These are phyloP conservation scores for Starmera quercuum DNA, from an alignment of 805 yeast species.

Conservation along the genomic window DNA sequence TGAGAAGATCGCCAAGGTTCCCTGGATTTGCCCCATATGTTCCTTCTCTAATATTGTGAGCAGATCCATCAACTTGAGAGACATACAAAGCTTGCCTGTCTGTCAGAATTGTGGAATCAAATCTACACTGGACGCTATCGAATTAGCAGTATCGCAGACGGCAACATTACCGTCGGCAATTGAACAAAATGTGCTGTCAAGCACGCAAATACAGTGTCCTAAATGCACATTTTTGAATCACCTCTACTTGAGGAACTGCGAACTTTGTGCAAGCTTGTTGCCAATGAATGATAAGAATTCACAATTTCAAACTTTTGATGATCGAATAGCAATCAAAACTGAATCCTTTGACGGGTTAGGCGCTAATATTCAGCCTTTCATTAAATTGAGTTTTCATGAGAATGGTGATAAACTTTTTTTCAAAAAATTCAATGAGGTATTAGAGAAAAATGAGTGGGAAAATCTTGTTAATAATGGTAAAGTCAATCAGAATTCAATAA, in stretches of 20 bases:
- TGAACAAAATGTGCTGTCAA: not conserved
- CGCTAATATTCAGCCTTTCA: constrained; percentile 20
- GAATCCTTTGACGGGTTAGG: constrained; percentile 23
- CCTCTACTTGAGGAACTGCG: constrained; percentile 70
- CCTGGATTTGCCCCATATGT: constrained; percentile 90
- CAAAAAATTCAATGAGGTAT: constrained; percentile 32
- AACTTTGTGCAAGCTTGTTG: constrained; percentile 71
- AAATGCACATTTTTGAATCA: constrained; percentile 80
- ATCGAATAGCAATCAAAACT: constrained; percentile 22
- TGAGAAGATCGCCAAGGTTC: constrained; percentile 4
- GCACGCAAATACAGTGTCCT: constrained; percentile 32
- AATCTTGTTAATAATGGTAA: constrained; percentile 23
- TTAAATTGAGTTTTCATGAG: constrained; percentile 69
- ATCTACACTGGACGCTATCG: constrained; percentile 29
- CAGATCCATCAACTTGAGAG: constrained; percentile 19
- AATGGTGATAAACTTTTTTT: constrained; percentile 57
- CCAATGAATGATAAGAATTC: constrained; percentile 19
- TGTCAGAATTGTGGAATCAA: constrained; percentile 62
- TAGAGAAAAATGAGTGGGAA: constrained; percentile 49
- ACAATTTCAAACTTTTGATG: constrained; percentile 19
- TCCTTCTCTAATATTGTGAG: constrained; percentile 50
- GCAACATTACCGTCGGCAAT: constrained; percentile 1
- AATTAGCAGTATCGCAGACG: constrained; percentile 18
- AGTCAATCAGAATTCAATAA: constrained; percentile 17
- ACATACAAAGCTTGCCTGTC: constrained; percentile 26